phyloP scores from a whole-genome alignment of 2,329 filamentous ascomycete species.

The Claviceps sorghi region DNA sequence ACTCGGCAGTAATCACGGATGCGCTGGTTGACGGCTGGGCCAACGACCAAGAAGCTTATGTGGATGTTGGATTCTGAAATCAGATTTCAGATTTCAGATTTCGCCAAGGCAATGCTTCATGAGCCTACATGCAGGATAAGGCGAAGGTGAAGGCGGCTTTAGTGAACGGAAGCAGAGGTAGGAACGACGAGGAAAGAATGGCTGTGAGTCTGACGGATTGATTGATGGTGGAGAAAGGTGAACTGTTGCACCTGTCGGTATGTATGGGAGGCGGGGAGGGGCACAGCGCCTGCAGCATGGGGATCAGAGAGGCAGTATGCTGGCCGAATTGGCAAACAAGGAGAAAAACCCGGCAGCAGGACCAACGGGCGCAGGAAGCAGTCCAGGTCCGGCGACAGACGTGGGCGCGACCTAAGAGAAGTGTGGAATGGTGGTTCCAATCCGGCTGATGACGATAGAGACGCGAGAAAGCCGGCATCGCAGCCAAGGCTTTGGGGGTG shows the following conservation, averaged over 20 bases:
- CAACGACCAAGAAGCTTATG: neutral
- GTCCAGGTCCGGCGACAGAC: neutral
- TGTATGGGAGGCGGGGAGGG: no score
- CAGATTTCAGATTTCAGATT: no score
- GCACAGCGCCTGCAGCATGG: neutral
- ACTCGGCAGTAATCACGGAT: neutral
- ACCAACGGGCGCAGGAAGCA: neutral
- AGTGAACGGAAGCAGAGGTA: neutral
- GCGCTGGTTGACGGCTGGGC: neutral
- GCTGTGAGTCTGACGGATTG: neutral
- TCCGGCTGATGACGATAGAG: neutral
- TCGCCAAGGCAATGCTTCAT: neutral
- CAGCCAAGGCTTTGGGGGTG: neutral
- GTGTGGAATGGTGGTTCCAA: neutral
- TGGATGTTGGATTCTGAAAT: neutral
- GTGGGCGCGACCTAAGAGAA: neutral
- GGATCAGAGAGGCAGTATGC: neutral
- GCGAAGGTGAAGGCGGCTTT: neutral
- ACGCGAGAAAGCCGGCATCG: neutral
- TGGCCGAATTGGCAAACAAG: neutral
- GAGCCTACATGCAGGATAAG: neutral
- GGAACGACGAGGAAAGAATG: neutral
- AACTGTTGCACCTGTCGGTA: neutral
- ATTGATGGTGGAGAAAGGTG: neutral
- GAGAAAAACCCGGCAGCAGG: neutral